Percentiles rank a stretch among this genome's conserved stretches.
Evolutionary conservation across 805 yeast species (phyloP).

Genomic region (Starmerella khaoyaiensis): DNA sequence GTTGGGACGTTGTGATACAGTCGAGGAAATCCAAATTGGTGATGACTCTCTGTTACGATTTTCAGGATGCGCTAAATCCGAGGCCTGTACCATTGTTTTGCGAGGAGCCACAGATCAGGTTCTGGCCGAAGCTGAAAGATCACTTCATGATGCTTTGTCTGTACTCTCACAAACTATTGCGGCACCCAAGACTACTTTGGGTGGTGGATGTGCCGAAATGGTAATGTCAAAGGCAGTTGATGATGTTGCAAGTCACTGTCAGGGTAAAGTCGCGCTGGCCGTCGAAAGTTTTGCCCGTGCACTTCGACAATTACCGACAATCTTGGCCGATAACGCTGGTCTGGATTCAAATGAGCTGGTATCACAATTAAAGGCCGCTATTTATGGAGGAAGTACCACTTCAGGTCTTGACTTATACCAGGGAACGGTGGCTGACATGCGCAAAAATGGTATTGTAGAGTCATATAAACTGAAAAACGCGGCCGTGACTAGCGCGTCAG

Average conservation of each 20-base stretch:
- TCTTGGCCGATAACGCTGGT: constrained; percentile 94
- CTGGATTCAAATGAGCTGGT: constrained; percentile 87
- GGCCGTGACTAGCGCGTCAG: constrained; percentile 91
- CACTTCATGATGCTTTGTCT: constrained; percentile 90
- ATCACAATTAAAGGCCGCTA: constrained; percentile 75
- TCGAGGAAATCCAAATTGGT: constrained; percentile 88
- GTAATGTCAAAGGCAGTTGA: constrained; percentile 95
- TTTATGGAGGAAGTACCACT: constrained; percentile 82
- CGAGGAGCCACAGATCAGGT: constrained; percentile 98
- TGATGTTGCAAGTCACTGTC: constrained; percentile 76
- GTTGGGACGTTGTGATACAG: constrained; percentile 74
- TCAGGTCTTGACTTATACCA: constrained; percentile 79
- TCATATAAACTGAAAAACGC: constrained; percentile 84
- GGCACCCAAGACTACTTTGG: constrained; percentile 82
- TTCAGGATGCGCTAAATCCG: constrained; percentile 90
- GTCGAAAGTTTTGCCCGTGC: constrained; percentile 91
- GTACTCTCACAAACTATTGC: constrained; percentile 89
- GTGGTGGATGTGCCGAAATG: constrained; percentile 94
- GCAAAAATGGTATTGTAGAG: constrained; percentile 86
- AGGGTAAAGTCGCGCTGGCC: constrained; percentile 88
- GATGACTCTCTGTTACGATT: constrained; percentile 83
- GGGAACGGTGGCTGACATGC: constrained; percentile 85
- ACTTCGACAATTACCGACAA: constrained; percentile 85
- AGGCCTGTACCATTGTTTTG: constrained; percentile 89
- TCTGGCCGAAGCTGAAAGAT: constrained; percentile 91